Conservation (phyloP, 129 eudicot species). For the Saposhnikovia divaricata region DNA sequence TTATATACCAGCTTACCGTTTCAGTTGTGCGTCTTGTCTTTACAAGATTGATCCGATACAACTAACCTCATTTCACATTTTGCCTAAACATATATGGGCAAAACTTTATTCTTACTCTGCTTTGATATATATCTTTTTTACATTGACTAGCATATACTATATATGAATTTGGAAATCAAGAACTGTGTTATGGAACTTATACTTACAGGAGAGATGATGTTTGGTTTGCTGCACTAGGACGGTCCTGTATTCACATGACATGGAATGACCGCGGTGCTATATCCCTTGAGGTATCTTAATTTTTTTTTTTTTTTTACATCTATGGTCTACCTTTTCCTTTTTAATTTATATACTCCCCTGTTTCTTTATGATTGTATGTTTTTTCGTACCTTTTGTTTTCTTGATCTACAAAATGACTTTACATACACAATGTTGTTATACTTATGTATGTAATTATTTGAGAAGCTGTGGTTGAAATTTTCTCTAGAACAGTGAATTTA, state of each 20-base stretch:
- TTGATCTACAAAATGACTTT: not conserved
- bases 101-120: not conserved
- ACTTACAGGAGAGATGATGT: constrained; percentile 73
- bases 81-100: not conserved
- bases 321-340: not conserved
- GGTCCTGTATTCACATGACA: constrained; percentile 86
- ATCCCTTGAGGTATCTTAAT: constrained; percentile 60
- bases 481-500: not conserved
- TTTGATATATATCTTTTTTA: not conserved
- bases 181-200: constrained; percentile 4
- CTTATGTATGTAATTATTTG: not conserved
- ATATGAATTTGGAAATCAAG: constrained; percentile 5
- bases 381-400: not conserved
- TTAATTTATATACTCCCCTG: not conserved
- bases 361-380: not conserved
- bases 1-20: not conserved
- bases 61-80: not conserved
- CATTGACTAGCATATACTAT: not conserved
- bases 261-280: constrained; percentile 91
- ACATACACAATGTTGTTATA: not conserved
- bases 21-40: not conserved
- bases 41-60: not conserved
- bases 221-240: constrained; percentile 80
- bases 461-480: not conserved
- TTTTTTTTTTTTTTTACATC: not conserved